Evolutionary conservation across 139 green algal genomes (phyloP), one percentile per base, ranked within the genome.

Genomic region (Prasinococcaceae sp.): DNA sequence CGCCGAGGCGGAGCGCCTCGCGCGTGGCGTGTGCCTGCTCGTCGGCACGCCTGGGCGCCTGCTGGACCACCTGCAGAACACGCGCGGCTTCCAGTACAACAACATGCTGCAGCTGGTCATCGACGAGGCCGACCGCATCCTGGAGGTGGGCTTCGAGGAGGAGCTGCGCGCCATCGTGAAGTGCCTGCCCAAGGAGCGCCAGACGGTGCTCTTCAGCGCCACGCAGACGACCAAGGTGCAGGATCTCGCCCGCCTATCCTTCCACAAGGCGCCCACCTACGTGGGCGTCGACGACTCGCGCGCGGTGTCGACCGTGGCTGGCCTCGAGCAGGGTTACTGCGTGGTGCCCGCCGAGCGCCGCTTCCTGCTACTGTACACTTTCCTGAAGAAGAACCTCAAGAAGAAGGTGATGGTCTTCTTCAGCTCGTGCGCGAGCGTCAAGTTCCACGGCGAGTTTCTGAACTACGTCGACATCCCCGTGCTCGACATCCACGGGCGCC

Each of bases 391-490:
- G 69, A 97, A 98, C 60, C 32, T 78, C 47, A 85, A 80, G 54
- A 97, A 97, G 67, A 98, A 98, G 83, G 84, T 94, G 20, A 98
- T 98, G 84, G 90, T 98, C 20, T 99, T 99, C 73, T 99, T 97
- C 69, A 86, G 70, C 23, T 84, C 63, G 19, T 97, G 87, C 65
- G 83, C 82, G 47, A 60, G 47, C 1, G 89, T 95, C 45, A 96
- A 99, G 79, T 97, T 85, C 66, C 82, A 96, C 77, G 62, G 65
- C 3, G 92, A 98, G 72, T 77, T 98, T 46, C 76, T 98, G 36
- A 98, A 98, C 69, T 98, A 94, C 70, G 88, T 98, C 45, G 90
- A 98, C 73, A 82, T 98, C 36, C 79, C 82, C 4, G 80, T 88
- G 1, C 30, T 50, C 50, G 85, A 94, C 70, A 96, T 98, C 60